A percentile compares a stretch with the other conserved stretches of the same genome.
phyloP scores from a whole-genome alignment of 345 rosid species.

The Salix dunnii region DNA sequence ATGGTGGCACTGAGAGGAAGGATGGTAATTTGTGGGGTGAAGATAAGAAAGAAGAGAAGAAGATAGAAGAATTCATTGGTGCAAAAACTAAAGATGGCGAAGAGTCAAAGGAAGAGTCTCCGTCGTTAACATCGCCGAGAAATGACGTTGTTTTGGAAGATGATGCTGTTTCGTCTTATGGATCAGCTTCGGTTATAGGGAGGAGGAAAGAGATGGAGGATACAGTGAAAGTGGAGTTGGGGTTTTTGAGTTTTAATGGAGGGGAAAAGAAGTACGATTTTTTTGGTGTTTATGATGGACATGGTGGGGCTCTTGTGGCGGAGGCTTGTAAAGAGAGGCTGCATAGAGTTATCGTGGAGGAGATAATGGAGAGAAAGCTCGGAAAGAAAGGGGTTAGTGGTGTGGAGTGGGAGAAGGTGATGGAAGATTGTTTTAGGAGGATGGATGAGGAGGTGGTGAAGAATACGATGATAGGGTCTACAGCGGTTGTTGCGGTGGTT shows the following conservation, averaged over 20 bases:
- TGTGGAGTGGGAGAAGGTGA: slow-evolving; percentile 49
- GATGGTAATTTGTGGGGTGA: neutral
- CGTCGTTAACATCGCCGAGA: slow-evolving; percentile 23
- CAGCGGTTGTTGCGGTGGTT: slow-evolving; percentile 48
- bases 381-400: slow-evolving; percentile 1
- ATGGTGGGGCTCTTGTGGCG: slow-evolving; percentile 65
- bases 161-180: slow-evolving; percentile 29
- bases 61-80: neutral
- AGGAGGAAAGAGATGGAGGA: slow-evolving; percentile 69
- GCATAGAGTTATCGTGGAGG: slow-evolving; percentile 43
- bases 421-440: slow-evolving; percentile 44
- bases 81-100: neutral
- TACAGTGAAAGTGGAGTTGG: slow-evolving; percentile 46
- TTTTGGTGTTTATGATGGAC: slow-evolving; percentile 67
- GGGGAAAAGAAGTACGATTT: slow-evolving; percentile 36
- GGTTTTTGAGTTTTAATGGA: slow-evolving; percentile 27
- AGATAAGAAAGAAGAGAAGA: neutral
- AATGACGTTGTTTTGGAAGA: slow-evolving; percentile 9
- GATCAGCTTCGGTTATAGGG: slow-evolving; percentile 57
- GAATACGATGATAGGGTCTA: slow-evolving; percentile 38
- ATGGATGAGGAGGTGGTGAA: slow-evolving; percentile 42
- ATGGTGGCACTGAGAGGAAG: neutral
- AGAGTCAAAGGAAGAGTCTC: slow-evolving; percentile 23
- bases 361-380: slow-evolving; percentile 16
- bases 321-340: slow-evolving; percentile 56